Percentiles rank a stretch among this genome's conserved stretches.
Conservation (phyloP, 192 early-diverging fungal genomes). For the Podila clonocystis region DNA sequence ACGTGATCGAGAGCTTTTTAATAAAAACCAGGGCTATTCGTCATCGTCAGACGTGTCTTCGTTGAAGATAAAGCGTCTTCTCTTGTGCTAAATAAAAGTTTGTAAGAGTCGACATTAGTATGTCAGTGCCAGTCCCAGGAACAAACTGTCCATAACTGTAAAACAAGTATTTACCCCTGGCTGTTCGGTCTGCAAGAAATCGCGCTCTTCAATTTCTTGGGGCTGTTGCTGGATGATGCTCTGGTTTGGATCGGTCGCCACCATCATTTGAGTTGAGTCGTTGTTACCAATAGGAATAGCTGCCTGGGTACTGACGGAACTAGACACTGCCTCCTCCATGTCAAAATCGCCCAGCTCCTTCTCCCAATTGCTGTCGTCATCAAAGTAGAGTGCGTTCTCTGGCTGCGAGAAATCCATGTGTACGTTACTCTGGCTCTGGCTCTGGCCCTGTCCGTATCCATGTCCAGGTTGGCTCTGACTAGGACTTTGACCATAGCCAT, state of each 20-base stretch:
- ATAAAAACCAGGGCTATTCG: not conserved
- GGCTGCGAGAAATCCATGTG: constrained; percentile 23
- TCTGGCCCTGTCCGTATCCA: not conserved
- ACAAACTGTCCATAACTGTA: not conserved
- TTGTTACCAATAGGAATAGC: not conserved
- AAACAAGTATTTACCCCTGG: not conserved
- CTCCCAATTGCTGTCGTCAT: constrained; percentile 34
- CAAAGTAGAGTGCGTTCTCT: constrained; percentile 35
- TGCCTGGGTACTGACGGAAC: not conserved
- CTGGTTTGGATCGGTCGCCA: not conserved
- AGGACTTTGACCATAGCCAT: not conserved
- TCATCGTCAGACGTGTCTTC: constrained; percentile 7
- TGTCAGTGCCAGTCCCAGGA: not conserved
- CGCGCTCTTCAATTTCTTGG: constrained; percentile 26
- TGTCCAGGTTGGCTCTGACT: not conserved
- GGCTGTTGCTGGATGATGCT: not conserved
- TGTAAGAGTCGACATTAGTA: not conserved
- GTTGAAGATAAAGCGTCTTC: constrained; percentile 11
- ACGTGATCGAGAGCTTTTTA: not conserved
- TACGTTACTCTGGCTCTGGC: not conserved
- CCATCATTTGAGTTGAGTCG: not conserved
- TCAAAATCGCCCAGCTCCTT: constrained; percentile 30
- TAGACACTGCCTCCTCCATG: constrained; percentile 22
- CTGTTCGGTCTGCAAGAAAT: not conserved
- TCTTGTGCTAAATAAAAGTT: constrained; percentile 8